phyloP scores from a whole-genome alignment of 257 asterid genomes.

The Verbena officinalis region DNA sequence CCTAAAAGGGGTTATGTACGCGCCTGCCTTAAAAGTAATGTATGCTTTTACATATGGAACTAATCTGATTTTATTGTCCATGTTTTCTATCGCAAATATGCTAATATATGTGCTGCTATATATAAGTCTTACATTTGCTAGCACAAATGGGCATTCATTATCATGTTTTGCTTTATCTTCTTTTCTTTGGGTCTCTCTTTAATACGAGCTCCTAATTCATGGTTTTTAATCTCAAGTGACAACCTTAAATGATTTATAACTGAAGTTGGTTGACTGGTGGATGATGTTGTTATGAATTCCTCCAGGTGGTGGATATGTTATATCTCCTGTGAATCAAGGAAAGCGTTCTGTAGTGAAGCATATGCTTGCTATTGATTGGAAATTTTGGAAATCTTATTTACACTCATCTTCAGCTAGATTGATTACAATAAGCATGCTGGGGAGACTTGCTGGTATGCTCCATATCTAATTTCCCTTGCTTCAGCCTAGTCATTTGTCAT shows the following conservation, averaged over 20 bases:
- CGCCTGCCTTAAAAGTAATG: slow-evolving; percentile 99
- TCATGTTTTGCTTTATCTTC: slow-evolving; percentile 15
- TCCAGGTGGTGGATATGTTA: slow-evolving; percentile 95
- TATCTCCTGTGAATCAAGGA: slow-evolving; percentile 83
- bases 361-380: slow-evolving; percentile 99
- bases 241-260: slow-evolving; percentile 13
- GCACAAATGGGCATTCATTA: slow-evolving; percentile 6
- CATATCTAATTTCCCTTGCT: slow-evolving; percentile 23
- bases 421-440: slow-evolving; percentile 71
- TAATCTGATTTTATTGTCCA: slow-evolving; percentile 19
- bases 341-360: slow-evolving; percentile 81
- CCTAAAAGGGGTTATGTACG: slow-evolving; percentile 80
- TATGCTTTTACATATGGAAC: slow-evolving; percentile 53
- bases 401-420: slow-evolving; percentile 71
- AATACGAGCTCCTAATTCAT: slow-evolving; percentile 28
- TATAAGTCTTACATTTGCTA: neutral
- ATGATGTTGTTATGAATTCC: slow-evolving; percentile 31
- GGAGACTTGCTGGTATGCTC: slow-evolving; percentile 64
- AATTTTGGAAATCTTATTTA: slow-evolving; percentile 77
- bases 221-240: slow-evolving; percentile 7
- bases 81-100: slow-evolving; percentile 13
- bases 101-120: slow-evolving; percentile 10
- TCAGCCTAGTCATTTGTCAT: slow-evolving; percentile 21
- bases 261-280: slow-evolving; percentile 30
- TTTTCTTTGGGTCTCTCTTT: slow-evolving; percentile 7